Evolutionary conservation across 83 land plant genomes (phyloP), one percentile per base, ranked within the genome.

Genomic region (Diphasiastrum complanatum): DNA sequence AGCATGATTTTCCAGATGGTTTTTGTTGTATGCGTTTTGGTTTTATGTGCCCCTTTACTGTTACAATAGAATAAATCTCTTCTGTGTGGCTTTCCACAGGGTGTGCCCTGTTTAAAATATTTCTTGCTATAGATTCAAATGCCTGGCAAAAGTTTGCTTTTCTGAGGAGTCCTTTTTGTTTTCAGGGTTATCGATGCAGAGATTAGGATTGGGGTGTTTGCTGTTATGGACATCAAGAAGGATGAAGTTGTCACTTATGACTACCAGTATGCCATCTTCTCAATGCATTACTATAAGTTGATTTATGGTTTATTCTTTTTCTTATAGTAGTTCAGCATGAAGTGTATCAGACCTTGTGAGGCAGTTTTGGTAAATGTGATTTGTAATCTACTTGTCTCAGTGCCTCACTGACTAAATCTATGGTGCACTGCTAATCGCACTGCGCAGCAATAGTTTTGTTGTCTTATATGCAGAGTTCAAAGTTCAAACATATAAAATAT

Each of bases 121-220:
- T n/a, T n/a, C n/a, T n/a, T n/a, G n/a, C n/a, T n/a, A n/a, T n/a
- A n/a, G n/a, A 10, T 20, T 3, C 5, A 47, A 36, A 40, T 61
- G 14, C 58, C 18, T 60, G 19, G 18, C 29, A 16, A 18, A 48
- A 24, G n/a, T 48, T 5, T 57, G 33, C 37, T 52, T 22, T 36
- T 32, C 27, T 63, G 10, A 37, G 49, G 37, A 23, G 61, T n/a
- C 40, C 12, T 35, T 19, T 47, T 2, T 33, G 51, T 24, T 59
- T 64, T 11, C 51, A 87, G 93, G 93, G 72, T 65, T n/a, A 71
- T 79, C 48, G 84, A 82, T 64, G 93, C 85, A 14, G 93, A 87
- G 78, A 81, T 79, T 5, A 75, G 93, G 63, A 81, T 87, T 65
- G 93, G 93, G 33, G 87, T 87, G 12, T 87, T 87, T 81, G 93